Conservation (phyloP, 108 stramenopile genomes). For the Discostella pseudostelligera region DNA sequence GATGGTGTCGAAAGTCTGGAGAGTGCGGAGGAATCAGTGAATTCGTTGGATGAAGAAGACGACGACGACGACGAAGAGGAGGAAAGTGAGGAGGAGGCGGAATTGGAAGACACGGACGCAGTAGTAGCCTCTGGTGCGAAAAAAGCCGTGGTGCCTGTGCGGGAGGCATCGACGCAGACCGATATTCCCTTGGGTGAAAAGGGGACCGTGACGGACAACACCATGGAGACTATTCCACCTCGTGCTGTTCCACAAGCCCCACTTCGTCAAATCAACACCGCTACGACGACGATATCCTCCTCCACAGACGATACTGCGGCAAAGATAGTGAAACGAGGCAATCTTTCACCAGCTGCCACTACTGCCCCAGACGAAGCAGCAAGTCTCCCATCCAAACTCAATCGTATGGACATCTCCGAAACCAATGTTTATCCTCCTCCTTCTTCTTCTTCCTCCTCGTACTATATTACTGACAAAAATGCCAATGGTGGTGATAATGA, state of each 20-base stretch:
- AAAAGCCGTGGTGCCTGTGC: conserved; percentile 26
- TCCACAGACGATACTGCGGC: no score
- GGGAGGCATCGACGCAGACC: conserved; percentile 46
- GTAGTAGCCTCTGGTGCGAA: conserved; percentile 29
- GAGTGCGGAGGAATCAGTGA: conserved; percentile 39
- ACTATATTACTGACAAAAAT: not conserved
- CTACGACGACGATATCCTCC: not conserved
- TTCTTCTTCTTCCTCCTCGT: not conserved
- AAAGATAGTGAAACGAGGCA: no score
- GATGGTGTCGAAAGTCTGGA: conserved; percentile 34
- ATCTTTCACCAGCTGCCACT: no score
- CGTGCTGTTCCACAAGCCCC: not conserved
- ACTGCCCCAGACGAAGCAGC: no score
- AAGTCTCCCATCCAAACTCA: no score
- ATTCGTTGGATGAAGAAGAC: conserved; percentile 36
- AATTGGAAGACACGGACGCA: conserved; percentile 6
- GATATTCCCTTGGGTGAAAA: conserved; percentile 22
- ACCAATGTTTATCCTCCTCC: not conserved
- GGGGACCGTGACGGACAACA: conserved; percentile 34
- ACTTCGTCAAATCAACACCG: not conserved
- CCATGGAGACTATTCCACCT: not conserved
- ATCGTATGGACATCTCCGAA: not conserved
- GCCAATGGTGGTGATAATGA: not conserved
- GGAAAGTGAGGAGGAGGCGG: conserved; percentile 22
- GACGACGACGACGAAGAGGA: conserved; percentile 24